Conservation (phyloP, 345 rosid species). For the Eucalyptus coolabah region DNA sequence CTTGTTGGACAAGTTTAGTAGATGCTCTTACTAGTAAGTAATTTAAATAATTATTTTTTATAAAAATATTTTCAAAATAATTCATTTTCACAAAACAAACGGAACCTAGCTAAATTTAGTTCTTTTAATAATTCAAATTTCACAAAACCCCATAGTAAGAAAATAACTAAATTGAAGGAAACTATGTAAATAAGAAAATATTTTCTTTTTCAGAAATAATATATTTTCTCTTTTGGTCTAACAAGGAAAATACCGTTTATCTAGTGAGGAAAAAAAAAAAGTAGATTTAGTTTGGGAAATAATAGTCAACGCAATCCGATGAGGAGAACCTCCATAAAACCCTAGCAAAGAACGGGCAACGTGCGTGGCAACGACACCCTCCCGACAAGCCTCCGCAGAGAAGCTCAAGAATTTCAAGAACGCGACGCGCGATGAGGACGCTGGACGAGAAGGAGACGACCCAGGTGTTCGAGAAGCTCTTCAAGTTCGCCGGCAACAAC, state of each 20-base stretch:
- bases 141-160: accelerated
- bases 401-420: not conserved
- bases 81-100: not conserved
- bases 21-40: accelerated
- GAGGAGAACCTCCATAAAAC: not conserved
- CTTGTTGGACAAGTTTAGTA: accelerated
- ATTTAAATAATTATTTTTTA: too few species aligned
- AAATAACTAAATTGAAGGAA: not conserved
- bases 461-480: slow-evolving; percentile 75
- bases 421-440: slow-evolving; percentile 35
- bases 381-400: not conserved
- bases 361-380: not conserved
- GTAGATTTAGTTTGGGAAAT: not conserved
- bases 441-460: slow-evolving; percentile 84
- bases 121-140: not conserved
- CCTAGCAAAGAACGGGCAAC: not conserved
- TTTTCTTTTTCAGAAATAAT: too few species aligned
- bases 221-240: not conserved
- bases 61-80: too few species aligned
- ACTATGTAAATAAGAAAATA: not conserved
- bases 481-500: slow-evolving; percentile 75
- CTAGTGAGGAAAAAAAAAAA: not conserved
- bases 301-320: not conserved
- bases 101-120: accelerated
- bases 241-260: not conserved